These are phyloP conservation scores for Aspergillus bombycis DNA, from an alignment of 2,329 filamentous ascomycete species.

Conservation along the genomic window DNA sequence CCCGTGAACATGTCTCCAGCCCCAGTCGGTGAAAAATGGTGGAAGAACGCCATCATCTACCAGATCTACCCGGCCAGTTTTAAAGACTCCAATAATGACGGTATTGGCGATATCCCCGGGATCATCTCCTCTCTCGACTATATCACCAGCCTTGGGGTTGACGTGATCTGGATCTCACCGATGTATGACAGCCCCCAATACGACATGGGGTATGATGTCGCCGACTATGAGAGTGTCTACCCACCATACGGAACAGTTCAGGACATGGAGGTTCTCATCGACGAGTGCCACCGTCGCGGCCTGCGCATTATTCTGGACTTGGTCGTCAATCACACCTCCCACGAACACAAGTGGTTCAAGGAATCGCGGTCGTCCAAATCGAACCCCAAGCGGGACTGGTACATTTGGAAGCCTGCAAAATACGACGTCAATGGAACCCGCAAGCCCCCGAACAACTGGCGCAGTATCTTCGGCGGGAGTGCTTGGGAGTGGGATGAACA, in stretches of 20 bases:
- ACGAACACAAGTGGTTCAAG: slow-evolving; percentile 72
- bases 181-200: slow-evolving; percentile 56
- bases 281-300: slow-evolving; percentile 60
- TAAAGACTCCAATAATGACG: slow-evolving; percentile 52
- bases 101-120: slow-evolving; percentile 67
- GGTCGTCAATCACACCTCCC: slow-evolving; percentile 76
- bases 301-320: slow-evolving; percentile 75
- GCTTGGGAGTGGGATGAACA: slow-evolving; percentile 65
- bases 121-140: slow-evolving; percentile 68
- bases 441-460: slow-evolving; percentile 73
- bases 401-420: slow-evolving; percentile 58
- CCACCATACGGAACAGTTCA: slow-evolving; percentile 66
- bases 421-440: slow-evolving; percentile 60
- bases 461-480: slow-evolving; percentile 43
- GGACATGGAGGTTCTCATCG: slow-evolving; percentile 65
- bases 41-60: slow-evolving; percentile 43
- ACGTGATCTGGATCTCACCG: slow-evolving; percentile 59
- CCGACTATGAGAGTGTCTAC: slow-evolving; percentile 64
- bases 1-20: slow-evolving; percentile 13
- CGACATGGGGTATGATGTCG: slow-evolving; percentile 58
- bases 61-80: slow-evolving; percentile 64
- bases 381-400: slow-evolving; percentile 70
- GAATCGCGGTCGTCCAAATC: slow-evolving; percentile 63
- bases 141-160: slow-evolving; percentile 62
- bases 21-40: slow-evolving; percentile 30